Evolutionary conservation across 192 early-diverging fungal species (phyloP).

Genomic region (Lobulomyces angularis): DNA sequence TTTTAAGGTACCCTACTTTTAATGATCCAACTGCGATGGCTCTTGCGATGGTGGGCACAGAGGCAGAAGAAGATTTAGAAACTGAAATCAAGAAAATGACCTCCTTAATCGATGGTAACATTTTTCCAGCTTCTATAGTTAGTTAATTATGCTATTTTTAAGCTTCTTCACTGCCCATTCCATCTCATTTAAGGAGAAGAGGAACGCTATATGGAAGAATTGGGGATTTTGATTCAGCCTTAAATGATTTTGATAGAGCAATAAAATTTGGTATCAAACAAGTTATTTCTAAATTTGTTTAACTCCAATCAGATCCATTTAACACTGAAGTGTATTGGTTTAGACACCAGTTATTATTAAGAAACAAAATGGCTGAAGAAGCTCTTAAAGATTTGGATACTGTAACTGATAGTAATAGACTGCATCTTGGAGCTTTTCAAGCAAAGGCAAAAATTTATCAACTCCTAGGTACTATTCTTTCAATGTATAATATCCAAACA

Average conservation of each 20-base stretch:
- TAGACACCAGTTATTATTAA: conserved; percentile 34
- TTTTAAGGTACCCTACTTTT: too few relatives aligned
- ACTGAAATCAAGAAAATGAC: conserved; percentile 22
- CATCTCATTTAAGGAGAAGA: conserved; percentile 24
- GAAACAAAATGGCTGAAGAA: conserved; percentile 20
- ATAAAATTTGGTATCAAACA: conserved; percentile 24
- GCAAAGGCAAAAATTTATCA: conserved; percentile 38
- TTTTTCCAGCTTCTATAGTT: too few relatives aligned
- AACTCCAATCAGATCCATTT: conserved; percentile 25
- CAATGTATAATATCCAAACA: conserved; percentile 10
- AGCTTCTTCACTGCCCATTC: conserved; percentile 20
- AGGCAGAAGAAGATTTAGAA: conserved; percentile 14
- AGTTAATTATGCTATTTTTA: too few relatives aligned
- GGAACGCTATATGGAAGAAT: conserved; percentile 23
- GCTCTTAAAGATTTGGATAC: conserved; percentile 34
- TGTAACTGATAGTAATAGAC: conserved; percentile 35
- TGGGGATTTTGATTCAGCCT: conserved; percentile 19
- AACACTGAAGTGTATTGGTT: conserved; percentile 39
- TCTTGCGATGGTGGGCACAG: too few relatives aligned
- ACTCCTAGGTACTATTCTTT: conserved; percentile 13
- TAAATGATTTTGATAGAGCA: conserved; percentile 31
- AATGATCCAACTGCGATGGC: too few relatives aligned
- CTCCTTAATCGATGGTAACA: conserved; percentile 20
- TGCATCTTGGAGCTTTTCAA: conserved; percentile 35
- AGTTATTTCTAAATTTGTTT: conserved; percentile 1